Conservation (phyloP, 345 rosid species). For the Physaria fendleri region DNA sequence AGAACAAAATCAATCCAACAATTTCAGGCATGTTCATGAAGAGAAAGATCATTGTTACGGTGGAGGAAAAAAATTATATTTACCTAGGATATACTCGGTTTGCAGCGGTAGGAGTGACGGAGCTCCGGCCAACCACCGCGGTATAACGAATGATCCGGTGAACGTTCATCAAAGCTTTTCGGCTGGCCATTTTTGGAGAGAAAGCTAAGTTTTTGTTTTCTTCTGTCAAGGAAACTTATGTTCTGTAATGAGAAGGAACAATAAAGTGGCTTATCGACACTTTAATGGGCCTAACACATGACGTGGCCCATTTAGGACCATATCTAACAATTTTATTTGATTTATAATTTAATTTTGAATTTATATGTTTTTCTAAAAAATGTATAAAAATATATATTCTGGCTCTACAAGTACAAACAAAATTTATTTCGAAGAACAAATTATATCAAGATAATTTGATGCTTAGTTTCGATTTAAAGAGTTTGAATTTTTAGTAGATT, state of each 20-base stretch:
- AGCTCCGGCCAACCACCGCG: slow-evolving; percentile 11
- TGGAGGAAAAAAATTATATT: neutral
- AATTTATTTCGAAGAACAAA: too few relatives aligned
- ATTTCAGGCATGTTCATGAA: neutral
- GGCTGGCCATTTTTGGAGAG: slow-evolving; percentile 41
- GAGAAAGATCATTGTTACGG: neutral
- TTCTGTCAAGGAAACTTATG: too few relatives aligned
- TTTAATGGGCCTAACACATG: slow-evolving; percentile 4
- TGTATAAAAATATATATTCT: too few relatives aligned
- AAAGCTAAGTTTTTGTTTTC: neutral
- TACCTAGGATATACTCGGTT: slow-evolving; percentile 14
- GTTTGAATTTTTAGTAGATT: too few relatives aligned
- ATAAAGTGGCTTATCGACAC: neutral
- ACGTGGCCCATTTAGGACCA: too few relatives aligned
- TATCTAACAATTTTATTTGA: too few relatives aligned
- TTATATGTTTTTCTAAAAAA: too few relatives aligned
- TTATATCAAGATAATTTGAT: too few relatives aligned
- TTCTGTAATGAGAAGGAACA: neutral
- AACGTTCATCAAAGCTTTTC: slow-evolving; percentile 39
- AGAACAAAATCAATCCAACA: neutral
- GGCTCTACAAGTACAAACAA: too few relatives aligned
- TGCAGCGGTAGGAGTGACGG: neutral
- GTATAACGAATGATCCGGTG: slow-evolving; percentile 41
- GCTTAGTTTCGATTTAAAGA: too few relatives aligned
- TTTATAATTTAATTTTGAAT: too few relatives aligned